phyloP scores from a whole-genome alignment of 331 rosid species.

The Saraca asoca region DNA sequence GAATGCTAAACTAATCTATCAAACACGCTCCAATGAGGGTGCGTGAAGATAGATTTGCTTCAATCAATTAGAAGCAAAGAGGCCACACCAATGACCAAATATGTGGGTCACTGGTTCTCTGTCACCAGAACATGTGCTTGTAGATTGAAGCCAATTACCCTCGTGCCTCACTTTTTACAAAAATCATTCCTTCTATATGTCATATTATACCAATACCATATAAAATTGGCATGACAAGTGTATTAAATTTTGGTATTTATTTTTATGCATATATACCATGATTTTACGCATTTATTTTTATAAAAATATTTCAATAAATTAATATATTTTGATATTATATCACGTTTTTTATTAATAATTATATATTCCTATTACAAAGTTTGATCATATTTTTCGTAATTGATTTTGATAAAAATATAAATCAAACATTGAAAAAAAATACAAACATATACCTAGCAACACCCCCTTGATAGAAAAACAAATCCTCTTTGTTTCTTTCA shows the following conservation, averaged over 20 bases:
- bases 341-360: too few species aligned
- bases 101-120: constrained; percentile 47
- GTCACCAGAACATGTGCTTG: constrained; percentile 50
- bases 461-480: too few species aligned
- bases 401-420: too few species aligned
- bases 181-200: neutral
- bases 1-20: constrained; percentile 9
- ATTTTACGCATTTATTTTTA: too few species aligned
- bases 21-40: constrained; percentile 34
- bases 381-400: too few species aligned
- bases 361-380: too few species aligned
- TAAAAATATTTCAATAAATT: too few species aligned
- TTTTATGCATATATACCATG: too few species aligned
- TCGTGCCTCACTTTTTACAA: constrained; percentile 35
- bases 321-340: too few species aligned
- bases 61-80: constrained; percentile 36
- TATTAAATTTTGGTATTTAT: too few species aligned
- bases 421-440: neutral
- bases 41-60: constrained; percentile 30
- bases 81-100: constrained; percentile 39
- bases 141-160: constrained; percentile 44
- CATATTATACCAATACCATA: too few species aligned
- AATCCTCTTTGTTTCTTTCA: neutral
- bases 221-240: too few species aligned
- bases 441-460: neutral